Evolutionary conservation across 1,284 basidiomycete genomes (phyloP).

Genomic region (Volvariella surrecta): DNA sequence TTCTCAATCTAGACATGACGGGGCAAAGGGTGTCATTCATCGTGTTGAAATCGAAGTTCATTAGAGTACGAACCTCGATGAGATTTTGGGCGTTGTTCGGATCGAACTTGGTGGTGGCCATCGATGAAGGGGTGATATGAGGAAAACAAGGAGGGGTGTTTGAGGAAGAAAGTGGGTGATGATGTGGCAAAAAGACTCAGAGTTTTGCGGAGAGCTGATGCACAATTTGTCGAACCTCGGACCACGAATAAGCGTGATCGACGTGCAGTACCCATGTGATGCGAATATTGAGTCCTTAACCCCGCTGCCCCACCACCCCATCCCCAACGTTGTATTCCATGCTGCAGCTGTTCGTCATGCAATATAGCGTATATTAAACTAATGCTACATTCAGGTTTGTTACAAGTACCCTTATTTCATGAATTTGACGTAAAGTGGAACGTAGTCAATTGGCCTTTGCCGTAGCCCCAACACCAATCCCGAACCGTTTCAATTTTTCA

Average conservation of each 20-base stretch:
- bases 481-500: conserved; percentile 71
- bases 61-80: conserved; percentile 52
- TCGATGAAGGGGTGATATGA: conserved; percentile 6
- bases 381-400: too few species aligned
- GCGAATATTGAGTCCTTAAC: not conserved
- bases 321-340: too few species aligned
- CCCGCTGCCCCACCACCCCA: too few species aligned
- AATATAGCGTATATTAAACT: too few species aligned
- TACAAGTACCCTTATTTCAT: too few species aligned
- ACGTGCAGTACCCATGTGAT: not conserved
- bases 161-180: conserved; percentile 11
- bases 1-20: conserved; percentile 77
- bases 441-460: not conserved
- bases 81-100: conserved; percentile 84
- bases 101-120: conserved; percentile 63
- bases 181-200: conserved; percentile 16
- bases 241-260: not conserved
- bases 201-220: not conserved
- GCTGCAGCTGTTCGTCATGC: too few species aligned
- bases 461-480: conserved; percentile 21
- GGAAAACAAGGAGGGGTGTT: conserved; percentile 2
- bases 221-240: not conserved
- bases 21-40: conserved; percentile 1
- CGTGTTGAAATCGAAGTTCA: not conserved
- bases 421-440: too few species aligned